These are phyloP conservation scores for Chalaropsis ovoidea DNA, from an alignment of 2,329 filamentous ascomycete species.

Conservation along the genomic window DNA sequence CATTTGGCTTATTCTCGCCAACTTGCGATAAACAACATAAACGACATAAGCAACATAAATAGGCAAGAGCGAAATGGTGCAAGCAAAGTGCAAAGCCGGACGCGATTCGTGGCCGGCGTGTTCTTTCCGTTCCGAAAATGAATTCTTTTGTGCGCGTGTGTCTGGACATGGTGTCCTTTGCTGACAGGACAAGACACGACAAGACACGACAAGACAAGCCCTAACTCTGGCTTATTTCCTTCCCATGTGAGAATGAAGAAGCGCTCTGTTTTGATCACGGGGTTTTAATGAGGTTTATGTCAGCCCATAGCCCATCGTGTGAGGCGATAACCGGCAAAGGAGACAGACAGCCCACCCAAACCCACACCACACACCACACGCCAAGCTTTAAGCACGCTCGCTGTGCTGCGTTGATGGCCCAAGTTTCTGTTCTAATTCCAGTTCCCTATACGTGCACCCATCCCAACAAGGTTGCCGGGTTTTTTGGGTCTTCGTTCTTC, in stretches of 20 bases:
- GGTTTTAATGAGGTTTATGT: constrained; percentile 6
- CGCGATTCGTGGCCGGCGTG: too few species aligned
- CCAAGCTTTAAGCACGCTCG: neutral
- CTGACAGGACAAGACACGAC: too few species aligned
- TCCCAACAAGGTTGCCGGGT: constrained; percentile 11
- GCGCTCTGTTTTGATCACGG: constrained; percentile 4
- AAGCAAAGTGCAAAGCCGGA: too few species aligned
- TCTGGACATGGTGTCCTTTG: too few species aligned
- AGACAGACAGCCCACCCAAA: neutral
- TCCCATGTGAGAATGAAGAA: neutral
- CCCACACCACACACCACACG: neutral
- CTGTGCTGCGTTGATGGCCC: neutral
- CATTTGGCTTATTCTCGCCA: neutral
- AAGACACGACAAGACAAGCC: too few species aligned
- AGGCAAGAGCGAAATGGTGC: too few species aligned
- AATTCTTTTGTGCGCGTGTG: too few species aligned
- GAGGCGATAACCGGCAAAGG: neutral
- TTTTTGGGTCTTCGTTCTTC: constrained; percentile 14
- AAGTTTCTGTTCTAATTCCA: neutral
- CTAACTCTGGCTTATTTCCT: neutral
- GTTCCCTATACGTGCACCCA: constrained; percentile 17
- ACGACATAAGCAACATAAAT: neutral
- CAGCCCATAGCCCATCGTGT: neutral
- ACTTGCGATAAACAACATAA: neutral
- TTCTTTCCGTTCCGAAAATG: too few species aligned